Evolutionary conservation across 306 rosid species (phyloP).

Genomic region (Malus asiatica): DNA sequence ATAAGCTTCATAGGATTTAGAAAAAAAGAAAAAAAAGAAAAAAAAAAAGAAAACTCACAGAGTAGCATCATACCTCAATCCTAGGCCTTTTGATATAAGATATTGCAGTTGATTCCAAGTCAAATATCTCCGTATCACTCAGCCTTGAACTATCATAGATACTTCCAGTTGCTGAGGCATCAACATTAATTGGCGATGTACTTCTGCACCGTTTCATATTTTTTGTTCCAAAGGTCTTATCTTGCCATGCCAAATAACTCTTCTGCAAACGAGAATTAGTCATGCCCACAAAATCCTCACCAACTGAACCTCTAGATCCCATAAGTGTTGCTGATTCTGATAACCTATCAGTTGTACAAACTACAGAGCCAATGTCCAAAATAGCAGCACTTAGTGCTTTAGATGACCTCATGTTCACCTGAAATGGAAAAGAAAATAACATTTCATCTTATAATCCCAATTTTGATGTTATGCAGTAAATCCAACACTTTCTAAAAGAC

Average conservation of each 20-base stretch:
- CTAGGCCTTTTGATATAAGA: constrained; percentile 52
- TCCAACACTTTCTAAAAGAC: neutral
- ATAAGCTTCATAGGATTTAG: neutral
- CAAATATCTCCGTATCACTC: constrained; percentile 50
- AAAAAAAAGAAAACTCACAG: neutral
- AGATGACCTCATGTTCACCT: constrained; percentile 68
- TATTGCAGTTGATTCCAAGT: constrained; percentile 61
- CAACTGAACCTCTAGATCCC: constrained; percentile 77
- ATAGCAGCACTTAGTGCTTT: constrained; percentile 53
- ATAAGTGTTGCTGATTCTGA: constrained; percentile 68
- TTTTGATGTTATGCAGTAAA: neutral
- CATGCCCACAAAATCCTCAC: constrained; percentile 76
- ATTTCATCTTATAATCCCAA: neutral
- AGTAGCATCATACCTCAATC: constrained; percentile 45
- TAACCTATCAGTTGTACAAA: constrained; percentile 76
- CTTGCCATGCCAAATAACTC: constrained; percentile 53
- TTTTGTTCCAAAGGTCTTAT: constrained; percentile 51
- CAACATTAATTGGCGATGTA: constrained; percentile 53
- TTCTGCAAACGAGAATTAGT: constrained; percentile 69
- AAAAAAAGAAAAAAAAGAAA: neutral
- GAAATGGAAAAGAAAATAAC: constrained; percentile 6
- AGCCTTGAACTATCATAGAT: constrained; percentile 39
- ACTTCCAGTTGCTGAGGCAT: constrained; percentile 46
- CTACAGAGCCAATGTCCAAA: constrained; percentile 66
- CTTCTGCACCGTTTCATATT: constrained; percentile 64